A percentile compares a stretch with the other conserved stretches of the same genome.
Conservation (phyloP, 1,284 basidiomycete genomes). For the Ganoderma resinaceum region DNA sequence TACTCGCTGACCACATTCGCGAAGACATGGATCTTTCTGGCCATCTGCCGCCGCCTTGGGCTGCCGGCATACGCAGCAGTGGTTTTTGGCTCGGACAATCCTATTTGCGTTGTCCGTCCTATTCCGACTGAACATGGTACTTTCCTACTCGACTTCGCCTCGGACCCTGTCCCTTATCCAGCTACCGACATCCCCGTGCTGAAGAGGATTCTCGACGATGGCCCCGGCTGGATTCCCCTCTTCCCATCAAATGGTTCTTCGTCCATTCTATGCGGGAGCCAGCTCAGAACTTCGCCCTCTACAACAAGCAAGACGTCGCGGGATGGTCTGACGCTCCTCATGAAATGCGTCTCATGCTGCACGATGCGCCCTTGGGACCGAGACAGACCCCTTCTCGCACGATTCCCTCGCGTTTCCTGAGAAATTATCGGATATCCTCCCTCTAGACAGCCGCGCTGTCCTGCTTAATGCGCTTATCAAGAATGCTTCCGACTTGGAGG, state of each 20-base stretch:
- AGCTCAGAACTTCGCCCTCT: background rate
- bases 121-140: background rate
- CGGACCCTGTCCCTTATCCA: background rate
- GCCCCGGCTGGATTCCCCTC: background rate
- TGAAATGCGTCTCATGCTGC: slow-evolving; percentile 9
- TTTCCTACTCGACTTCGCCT: slow-evolving; percentile 11
- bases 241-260: slow-evolving; percentile 3
- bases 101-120: slow-evolving; percentile 14
- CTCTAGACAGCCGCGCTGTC: slow-evolving; percentile 12
- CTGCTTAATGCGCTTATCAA: slow-evolving; percentile 16
- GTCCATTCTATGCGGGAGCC: slow-evolving; percentile 6
- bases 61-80: slow-evolving; percentile 55
- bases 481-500: background rate
- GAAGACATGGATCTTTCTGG: slow-evolving; percentile 64
- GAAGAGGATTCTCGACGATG: background rate
- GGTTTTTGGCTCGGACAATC: background rate
- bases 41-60: slow-evolving; percentile 56
- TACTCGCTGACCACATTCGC: slow-evolving; percentile 48
- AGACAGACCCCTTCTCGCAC: background rate
- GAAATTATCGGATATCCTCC: slow-evolving; percentile 4
- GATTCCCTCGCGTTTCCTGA: background rate
- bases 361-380: slow-evolving; percentile 7
- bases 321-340: background rate
- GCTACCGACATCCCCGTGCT: slow-evolving; percentile 1
- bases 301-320: background rate